Conservation (phyloP, 1,284 basidiomycete genomes). For the Ustilago cynodontis region DNA sequence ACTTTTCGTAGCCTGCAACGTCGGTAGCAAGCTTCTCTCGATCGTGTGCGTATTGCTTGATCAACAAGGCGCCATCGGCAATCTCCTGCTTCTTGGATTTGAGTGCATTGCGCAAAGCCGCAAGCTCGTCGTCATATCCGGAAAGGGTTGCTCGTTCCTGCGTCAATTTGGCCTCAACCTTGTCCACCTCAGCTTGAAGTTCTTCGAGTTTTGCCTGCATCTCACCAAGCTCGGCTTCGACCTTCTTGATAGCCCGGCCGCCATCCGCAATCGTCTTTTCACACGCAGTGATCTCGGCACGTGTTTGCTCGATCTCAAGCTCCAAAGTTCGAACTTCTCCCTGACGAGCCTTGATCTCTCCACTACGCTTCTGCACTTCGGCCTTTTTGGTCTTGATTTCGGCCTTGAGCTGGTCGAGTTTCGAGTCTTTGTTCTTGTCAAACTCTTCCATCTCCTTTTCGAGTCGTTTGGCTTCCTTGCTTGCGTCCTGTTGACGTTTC, state of each 20-base stretch:
- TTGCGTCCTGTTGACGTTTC: constrained; percentile 81
- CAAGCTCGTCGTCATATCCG: constrained; percentile 88
- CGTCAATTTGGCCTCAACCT: constrained; percentile 80
- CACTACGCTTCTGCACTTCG: constrained; percentile 82
- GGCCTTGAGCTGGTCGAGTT: constrained; percentile 88
- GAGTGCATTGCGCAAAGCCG: constrained; percentile 82
- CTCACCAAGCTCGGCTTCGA: constrained; percentile 78
- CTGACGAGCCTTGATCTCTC: constrained; percentile 85
- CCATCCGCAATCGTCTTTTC: constrained; percentile 77
- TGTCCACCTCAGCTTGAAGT: constrained; percentile 76
- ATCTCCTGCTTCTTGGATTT: constrained; percentile 84
- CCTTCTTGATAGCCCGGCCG: constrained; percentile 75
- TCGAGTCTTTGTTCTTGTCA: constrained; percentile 97
- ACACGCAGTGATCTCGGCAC: constrained; percentile 80
- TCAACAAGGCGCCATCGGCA: constrained; percentile 78
- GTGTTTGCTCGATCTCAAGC: constrained; percentile 89
- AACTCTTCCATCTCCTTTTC: constrained; percentile 98
- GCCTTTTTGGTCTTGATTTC: constrained; percentile 85
- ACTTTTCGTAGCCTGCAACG: constrained; percentile 66
- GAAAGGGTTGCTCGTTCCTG: constrained; percentile 87
- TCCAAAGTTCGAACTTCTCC: constrained; percentile 88
- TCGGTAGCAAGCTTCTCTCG: constrained; percentile 73
- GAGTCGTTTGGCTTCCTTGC: constrained; percentile 84
- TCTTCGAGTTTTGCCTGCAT: constrained; percentile 75
- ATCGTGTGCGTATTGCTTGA: constrained; percentile 76